Conservation (phyloP, 331 rosid species). For the Acacia pycnantha region DNA sequence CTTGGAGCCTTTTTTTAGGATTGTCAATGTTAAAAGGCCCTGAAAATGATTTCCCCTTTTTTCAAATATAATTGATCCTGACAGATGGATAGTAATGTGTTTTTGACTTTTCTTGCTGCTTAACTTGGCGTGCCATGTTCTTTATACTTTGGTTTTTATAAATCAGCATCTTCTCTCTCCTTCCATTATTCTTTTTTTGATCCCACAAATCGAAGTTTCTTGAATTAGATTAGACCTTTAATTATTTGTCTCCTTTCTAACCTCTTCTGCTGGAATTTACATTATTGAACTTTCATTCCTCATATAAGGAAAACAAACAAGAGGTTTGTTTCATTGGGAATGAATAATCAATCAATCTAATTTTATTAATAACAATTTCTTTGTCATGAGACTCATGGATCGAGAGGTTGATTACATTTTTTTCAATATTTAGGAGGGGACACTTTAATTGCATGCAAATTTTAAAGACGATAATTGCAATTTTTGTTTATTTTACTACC, state of each 20-base stretch:
- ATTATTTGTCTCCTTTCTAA: background rate
- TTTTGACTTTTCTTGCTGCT: constrained; percentile 6
- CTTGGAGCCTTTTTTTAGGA: too few relatives aligned
- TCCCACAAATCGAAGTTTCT: background rate
- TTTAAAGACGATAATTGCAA: background rate
- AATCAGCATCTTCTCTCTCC: background rate
- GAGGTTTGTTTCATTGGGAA: background rate
- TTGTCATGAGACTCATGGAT: background rate
- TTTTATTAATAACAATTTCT: background rate
- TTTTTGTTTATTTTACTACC: background rate
- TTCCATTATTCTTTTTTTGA: background rate
- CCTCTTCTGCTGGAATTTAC: background rate
- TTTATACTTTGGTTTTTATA: background rate
- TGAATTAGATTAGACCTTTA: background rate
- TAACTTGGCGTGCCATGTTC: background rate
- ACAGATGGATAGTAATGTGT: background rate
- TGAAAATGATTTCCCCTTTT: too few relatives aligned
- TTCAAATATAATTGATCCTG: background rate
- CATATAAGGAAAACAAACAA: background rate
- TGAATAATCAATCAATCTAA: background rate
- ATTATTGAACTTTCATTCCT: background rate
- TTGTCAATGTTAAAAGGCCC: too few relatives aligned
- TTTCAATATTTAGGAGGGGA: background rate
- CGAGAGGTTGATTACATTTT: background rate
- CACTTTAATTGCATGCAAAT: background rate